These are phyloP conservation scores for Candida pini DNA, from an alignment of 805 yeast genomes.

Conservation along the genomic window DNA sequence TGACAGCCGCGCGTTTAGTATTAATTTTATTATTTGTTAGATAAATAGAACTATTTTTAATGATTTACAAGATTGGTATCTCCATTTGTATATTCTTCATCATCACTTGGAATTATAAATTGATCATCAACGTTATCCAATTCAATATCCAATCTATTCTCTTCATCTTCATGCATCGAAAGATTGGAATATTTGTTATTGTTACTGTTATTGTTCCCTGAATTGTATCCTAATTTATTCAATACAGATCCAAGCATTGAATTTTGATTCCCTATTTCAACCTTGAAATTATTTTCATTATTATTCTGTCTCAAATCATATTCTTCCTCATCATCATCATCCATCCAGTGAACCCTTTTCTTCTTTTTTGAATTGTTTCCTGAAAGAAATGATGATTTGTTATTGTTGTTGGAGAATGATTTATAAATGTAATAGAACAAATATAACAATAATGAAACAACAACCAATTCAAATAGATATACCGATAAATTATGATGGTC, in stretches of 20 bases:
- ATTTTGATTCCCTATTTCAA: not conserved
- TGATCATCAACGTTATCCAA: constrained; percentile 37
- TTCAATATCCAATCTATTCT: constrained; percentile 33
- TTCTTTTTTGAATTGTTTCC: constrained; percentile 21
- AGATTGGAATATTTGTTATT: constrained; percentile 23
- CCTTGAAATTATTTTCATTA: not conserved
- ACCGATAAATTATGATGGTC: constrained; percentile 10
- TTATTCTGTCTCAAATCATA: constrained; percentile 1
- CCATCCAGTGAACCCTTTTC: constrained; percentile 32
- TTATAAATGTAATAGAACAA: constrained; percentile 22
- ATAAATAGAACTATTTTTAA: too few relatives aligned
- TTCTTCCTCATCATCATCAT: constrained; percentile 12
- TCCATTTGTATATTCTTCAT: constrained; percentile 27
- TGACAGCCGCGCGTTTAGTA: too few relatives aligned
- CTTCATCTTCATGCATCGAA: constrained; percentile 22
- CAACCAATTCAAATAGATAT: constrained; percentile 20
- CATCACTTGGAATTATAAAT: constrained; percentile 46
- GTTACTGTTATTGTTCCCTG: constrained; percentile 9
- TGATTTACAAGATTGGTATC: too few relatives aligned
- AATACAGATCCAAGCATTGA: constrained; percentile 17
- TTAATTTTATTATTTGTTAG: too few relatives aligned
- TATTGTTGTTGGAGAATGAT: constrained; percentile 12
- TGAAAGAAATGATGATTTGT: constrained; percentile 19
- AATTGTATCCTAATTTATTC: constrained; percentile 32
- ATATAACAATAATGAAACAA: constrained; percentile 17